Evolutionary conservation across 108 stramenopile species (phyloP).

Genomic region (Asterionellopsis glacialis): DNA sequence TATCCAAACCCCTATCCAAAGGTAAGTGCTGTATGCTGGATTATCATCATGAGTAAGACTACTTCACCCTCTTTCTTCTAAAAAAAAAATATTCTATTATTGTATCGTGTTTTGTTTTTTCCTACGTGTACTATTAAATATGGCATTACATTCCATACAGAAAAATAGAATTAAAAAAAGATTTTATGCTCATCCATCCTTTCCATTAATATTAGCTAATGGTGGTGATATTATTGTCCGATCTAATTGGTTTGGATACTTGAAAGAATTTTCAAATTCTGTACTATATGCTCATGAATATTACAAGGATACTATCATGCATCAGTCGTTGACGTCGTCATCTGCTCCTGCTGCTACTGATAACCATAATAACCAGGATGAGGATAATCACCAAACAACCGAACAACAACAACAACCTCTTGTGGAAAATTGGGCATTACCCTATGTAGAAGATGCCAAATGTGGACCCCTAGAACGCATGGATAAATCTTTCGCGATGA

Average conservation of each 20-base stretch:
- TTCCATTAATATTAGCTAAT: conserved; percentile 62
- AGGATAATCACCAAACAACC: not conserved
- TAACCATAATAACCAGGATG: not conserved
- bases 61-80: no score
- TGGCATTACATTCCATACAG: no score
- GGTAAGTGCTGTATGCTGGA: no score
- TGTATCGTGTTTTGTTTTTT: no score
- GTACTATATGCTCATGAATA: conserved; percentile 14
- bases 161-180: conserved; percentile 52
- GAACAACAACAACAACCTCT: no score
- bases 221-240: conserved; percentile 43
- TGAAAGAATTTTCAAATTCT: conserved; percentile 63
- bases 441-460: conserved; percentile 18
- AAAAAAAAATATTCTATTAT: no score
- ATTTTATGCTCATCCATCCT: conserved; percentile 86
- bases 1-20: conserved; percentile 96
- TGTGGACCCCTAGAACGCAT: conserved; percentile 9
- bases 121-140: no score
- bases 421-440: conserved; percentile 13
- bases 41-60: no score
- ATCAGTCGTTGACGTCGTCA: no score
- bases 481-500: conserved; percentile 15
- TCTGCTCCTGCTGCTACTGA: no score
- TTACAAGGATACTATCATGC: not conserved
- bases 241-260: conserved; percentile 76